A percentile compares a stretch with the other conserved stretches of the same genome.
These are phyloP conservation scores for Epicoccum sorghinum DNA, from an alignment of 2,329 filamentous ascomycete species.

Conservation along the genomic window DNA sequence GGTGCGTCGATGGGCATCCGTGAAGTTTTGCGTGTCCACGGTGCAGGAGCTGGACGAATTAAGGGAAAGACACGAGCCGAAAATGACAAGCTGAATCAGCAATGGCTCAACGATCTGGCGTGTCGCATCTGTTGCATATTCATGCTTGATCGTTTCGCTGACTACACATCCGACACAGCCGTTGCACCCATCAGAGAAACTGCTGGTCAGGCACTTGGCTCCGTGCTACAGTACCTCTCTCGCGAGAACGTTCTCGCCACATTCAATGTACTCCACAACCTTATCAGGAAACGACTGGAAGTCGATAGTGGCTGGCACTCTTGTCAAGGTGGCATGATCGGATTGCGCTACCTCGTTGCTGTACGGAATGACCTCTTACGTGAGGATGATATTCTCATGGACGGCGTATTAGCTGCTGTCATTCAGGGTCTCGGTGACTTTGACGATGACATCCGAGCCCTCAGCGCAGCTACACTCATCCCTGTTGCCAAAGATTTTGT, in stretches of 20 bases:
- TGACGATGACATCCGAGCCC: slow-evolving; percentile 95
- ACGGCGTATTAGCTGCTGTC: slow-evolving; percentile 88
- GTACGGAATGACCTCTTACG: slow-evolving; percentile 91
- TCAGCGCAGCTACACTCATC: slow-evolving; percentile 95
- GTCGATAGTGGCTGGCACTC: slow-evolving; percentile 80
- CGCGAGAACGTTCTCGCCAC: slow-evolving; percentile 79
- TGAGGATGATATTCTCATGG: slow-evolving; percentile 82
- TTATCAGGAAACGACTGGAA: slow-evolving; percentile 82
- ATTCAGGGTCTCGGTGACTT: slow-evolving; percentile 92
- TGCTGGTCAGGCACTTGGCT: slow-evolving; percentile 90
- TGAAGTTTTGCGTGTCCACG: slow-evolving; percentile 91
- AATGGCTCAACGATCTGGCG: slow-evolving; percentile 93
- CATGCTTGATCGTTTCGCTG: slow-evolving; percentile 96
- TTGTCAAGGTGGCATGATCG: slow-evolving; percentile 98
- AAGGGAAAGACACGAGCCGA: slow-evolving; percentile 72
- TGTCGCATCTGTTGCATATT: slow-evolving; percentile 93
- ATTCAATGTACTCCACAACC: slow-evolving; percentile 81
- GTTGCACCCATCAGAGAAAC: slow-evolving; percentile 96
- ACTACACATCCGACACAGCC: slow-evolving; percentile 96
- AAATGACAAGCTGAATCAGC: slow-evolving; percentile 80
- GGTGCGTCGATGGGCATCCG: slow-evolving; percentile 94
- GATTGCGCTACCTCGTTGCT: slow-evolving; percentile 90
- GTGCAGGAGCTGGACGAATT: slow-evolving; percentile 80
- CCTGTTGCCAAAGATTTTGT: slow-evolving; percentile 97
- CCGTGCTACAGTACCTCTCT: slow-evolving; percentile 83